Percentiles rank a stretch among this genome's conserved stretches.
phyloP scores from a whole-genome alignment of 1,284 basidiomycete species.

The Tilletia caries region DNA sequence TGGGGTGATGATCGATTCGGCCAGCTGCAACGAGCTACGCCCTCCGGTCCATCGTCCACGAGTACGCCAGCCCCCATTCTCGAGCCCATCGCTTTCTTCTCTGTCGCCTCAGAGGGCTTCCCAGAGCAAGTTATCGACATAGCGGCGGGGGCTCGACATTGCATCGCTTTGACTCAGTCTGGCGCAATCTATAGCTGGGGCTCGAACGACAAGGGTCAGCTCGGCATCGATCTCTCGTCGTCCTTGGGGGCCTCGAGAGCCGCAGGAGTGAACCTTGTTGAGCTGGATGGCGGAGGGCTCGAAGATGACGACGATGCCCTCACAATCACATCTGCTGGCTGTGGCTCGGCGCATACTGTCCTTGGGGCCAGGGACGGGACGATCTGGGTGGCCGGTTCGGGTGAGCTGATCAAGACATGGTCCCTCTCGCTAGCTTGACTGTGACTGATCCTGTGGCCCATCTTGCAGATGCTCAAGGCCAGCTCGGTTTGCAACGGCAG shows the following conservation, averaged over 20 bases:
- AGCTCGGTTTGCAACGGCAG: no score
- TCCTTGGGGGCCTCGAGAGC: no score
- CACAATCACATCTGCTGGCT: neutral
- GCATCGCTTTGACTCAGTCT: neutral
- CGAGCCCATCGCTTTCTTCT: neutral
- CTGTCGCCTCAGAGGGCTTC: neutral
- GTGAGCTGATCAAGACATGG: neutral
- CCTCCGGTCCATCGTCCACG: neutral
- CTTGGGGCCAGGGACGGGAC: constrained; percentile 1
- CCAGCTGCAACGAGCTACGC: neutral
- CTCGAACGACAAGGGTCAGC: neutral
- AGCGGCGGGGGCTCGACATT: neutral
- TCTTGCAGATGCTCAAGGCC: no score
- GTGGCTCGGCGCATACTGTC: neutral
- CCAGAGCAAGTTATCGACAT: neutral
- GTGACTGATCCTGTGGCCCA: no score
- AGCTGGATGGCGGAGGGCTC: neutral
- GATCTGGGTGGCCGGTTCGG: neutral
- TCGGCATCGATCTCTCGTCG: neutral
- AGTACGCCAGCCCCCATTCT: neutral
- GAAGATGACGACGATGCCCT: neutral
- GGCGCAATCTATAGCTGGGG: neutral
- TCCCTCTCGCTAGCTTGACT: no score
- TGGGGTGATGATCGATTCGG: constrained; percentile 4
- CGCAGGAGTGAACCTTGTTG: neutral